These are phyloP conservation scores for Saccharomycopsis babjevae DNA, from an alignment of 805 yeast species.

Conservation along the genomic window DNA sequence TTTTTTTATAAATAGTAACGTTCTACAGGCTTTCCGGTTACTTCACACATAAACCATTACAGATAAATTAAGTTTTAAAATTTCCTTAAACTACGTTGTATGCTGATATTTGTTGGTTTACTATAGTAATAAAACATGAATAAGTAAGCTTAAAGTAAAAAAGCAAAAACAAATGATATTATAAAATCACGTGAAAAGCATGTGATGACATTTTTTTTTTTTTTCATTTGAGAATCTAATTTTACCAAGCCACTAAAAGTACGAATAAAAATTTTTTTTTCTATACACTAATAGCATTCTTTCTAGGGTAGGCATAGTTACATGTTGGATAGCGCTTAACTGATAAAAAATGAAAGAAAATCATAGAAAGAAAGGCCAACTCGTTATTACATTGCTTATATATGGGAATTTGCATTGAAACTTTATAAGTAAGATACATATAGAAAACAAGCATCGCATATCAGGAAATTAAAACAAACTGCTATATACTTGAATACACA, in stretches of 20 bases:
- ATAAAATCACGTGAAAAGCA: not conserved
- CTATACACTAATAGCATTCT: not conserved
- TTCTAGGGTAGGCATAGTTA: not conserved
- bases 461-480: too few species aligned
- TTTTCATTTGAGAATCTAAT: not conserved
- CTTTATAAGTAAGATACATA: too few species aligned
- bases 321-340: not conserved
- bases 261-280: not conserved
- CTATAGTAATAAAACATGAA: too few species aligned
- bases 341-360: not conserved
- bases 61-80: not conserved
- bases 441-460: too few species aligned
- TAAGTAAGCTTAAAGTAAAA: too few species aligned
- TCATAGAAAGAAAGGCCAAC: not conserved
- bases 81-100: not conserved
- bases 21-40: too few species aligned
- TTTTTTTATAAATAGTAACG: not conserved
- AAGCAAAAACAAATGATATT: too few species aligned
- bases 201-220: too few species aligned
- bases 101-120: not conserved
- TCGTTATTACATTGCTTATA: not conserved
- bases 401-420: too few species aligned
- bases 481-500: too few species aligned
- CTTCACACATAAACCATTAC: not conserved
- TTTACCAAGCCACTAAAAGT: not conserved